Conservation (phyloP, 192 early-diverging fungal genomes). For the Spinellus fusiger region DNA sequence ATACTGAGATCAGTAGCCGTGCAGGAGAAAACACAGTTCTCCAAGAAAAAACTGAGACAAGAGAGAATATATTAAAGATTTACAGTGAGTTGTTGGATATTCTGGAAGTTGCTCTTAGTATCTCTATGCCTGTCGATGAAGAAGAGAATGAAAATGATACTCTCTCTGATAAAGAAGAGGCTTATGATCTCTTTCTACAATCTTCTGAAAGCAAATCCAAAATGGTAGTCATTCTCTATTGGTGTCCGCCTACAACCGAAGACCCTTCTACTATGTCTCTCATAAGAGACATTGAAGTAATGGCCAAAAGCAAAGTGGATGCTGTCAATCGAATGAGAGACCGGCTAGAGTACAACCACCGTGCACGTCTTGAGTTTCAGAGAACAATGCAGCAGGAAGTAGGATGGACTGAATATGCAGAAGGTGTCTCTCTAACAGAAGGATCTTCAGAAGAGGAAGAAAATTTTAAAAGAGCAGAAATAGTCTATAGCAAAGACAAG, state of each 20-base stretch:
- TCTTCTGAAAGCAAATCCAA: constrained; percentile 42
- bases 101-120: constrained; percentile 38
- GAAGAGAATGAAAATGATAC: constrained; percentile 15
- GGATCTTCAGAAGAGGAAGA: constrained; percentile 1
- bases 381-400: constrained; percentile 10
- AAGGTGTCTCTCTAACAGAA: neutral
- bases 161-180: constrained; percentile 1
- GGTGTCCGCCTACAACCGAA: constrained; percentile 37
- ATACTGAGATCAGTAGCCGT: no score
- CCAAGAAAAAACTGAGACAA: neutral
- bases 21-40: no score
- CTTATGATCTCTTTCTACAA: constrained; percentile 14
- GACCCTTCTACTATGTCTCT: constrained; percentile 6
- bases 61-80: constrained; percentile 4
- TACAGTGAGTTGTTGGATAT: constrained; percentile 35
- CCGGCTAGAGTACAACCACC: constrained; percentile 29
- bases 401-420: constrained; percentile 31
- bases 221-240: constrained; percentile 42
- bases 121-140: constrained; percentile 40
- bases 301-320: constrained; percentile 24
- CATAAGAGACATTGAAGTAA: constrained; percentile 18
- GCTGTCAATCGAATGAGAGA: constrained; percentile 37
- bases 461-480: no score
- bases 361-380: constrained; percentile 23
- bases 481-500: no score